Evolutionary conservation across 768 basidiomycete species (phyloP), one percentile per base, ranked within the genome.

Genomic region (Boletus speciosus): DNA sequence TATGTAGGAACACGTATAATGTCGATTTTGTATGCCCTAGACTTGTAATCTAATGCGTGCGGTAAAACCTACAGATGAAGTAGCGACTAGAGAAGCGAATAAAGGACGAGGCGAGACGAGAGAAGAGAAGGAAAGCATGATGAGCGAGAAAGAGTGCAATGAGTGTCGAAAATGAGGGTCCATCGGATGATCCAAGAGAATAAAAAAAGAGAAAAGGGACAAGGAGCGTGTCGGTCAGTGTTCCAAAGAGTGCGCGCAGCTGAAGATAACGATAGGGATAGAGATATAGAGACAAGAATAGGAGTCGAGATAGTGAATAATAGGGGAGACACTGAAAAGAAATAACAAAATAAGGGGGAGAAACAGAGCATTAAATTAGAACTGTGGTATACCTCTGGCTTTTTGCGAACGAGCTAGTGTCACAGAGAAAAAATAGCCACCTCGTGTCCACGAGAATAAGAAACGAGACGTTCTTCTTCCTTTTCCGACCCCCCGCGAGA

Each of bases 361-460:
- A 40, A 35, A 39, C 27, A 14, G 32, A 46, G 40, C 19, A 51
- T 64, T 51, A 47, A 47, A 63, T 60, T 56, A 49, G 42, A 54
- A 47, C 34, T 15, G 44, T 54, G 61, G 62, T 64, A 63, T 63
- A 63, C 25, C 49, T 25, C 47, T 52, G 54, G 23, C 42, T 42
- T 50, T 57, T 50, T 57, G 60, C 47, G 48, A 61, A 61, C 36
- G 43, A 44, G 29, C 47, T 38, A 47, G 40, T 43, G 43, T 47
- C 45, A 50, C 25, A 41, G 12, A 38, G 44, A 49, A 55, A 55
- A 36, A 52, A 29, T 7, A 42, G 21, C 47, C 42, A 47, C 32
- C 34, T 55, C 31, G 10, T 49, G 51, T 49, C 47, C 58, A 55
- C 41, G 12, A 31, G 32, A 44, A 49, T 49, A 56, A 45, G 44